Evolutionary conservation across 73 alveolate genomes (phyloP), one percentile per base, ranked within the genome.

Genomic region (Paramecium bursaria): DNA sequence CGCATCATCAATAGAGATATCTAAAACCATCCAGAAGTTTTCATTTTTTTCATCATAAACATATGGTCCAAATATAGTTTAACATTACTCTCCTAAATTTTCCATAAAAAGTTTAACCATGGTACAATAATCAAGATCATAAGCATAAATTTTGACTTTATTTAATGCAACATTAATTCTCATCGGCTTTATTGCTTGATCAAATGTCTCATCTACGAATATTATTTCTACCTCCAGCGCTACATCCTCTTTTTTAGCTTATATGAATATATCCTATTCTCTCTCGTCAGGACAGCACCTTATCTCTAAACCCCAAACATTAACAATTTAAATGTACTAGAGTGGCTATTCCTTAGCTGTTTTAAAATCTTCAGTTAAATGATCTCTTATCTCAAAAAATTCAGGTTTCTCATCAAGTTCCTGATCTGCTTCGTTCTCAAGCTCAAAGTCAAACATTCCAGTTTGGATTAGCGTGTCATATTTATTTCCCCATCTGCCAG

Each of bases 51-150:
- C 75, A 27, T 55, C 54, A 23, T 19, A 33, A 5, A 2, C 48
- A 31, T 42, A 39, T 39, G 13, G 10, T 2, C 85, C 85, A 33
- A 48, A 22, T 0, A 79, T 73, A 13, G 89, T 79, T 54, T 79
- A 39, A 15, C 85, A 52, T 39, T 79, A 44, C 27, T 79, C 89
- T 1, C 89, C 89, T 46, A 79, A 79, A 53, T 79, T 79, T 26
- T 79, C 89, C 76, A 53, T 61, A 42, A 79, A 79, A 19, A 79
- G 54, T 17, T 79, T 79, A 14, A 80, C 51, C 31, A 79, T 47
- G 3, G 89, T 79, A 10, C 76, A 53, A 31, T 79, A 79, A 79
- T 79, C 89, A 15, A 39, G 44, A 79, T 79, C 89, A 33, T 73
- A 79, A 14, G 76, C 67, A 54, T 53, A 79, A 3, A 79, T 29